Evolutionary conservation across 768 basidiomycete genomes (phyloP), one percentile per base, ranked within the genome.

Genomic region (Calvatia gigantea): DNA sequence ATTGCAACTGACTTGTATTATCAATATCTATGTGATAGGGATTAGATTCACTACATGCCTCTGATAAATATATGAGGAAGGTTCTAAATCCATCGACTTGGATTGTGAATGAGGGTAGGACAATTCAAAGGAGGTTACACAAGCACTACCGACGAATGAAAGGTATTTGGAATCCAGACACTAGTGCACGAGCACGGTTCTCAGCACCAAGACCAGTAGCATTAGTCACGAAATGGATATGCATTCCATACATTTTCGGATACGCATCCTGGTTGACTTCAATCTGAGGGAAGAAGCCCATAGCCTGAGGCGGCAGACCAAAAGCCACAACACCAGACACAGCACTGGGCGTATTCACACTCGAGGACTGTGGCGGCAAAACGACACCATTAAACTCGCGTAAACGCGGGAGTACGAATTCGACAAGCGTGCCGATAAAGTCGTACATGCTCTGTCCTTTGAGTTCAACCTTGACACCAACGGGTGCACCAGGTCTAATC

Each of bases 371-470:
- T 4, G 86, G 81, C n/a, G 92, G 91, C 17, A 99, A 75, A 3
- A 82, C 69, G 60, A 99, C 66, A 27, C 96, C 97, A 9, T 79
- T 76, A 74, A 94, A 99, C 65, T 98, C 95, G 64, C 94, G 83
- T 50, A 97, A 70, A 19, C 96, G 85, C 1, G 96, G 96, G n/a
- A 98, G 75, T 56, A 99, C 96, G 65, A 98, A 97, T 65, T 98
- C 94, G 64, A 86, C 83, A 63, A 99, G 81, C 6, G 84, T 86
- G 54, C 84, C 84, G 54, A 98, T 75, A 71, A 98, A 98, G 63
- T 92, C 89, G 75, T 92, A 98, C 95, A 98, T 98, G 62, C 87
- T 84, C 45, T 89, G 85, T 12, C 95, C 95, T 66, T 84, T 86
- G 62, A 99, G 73, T 67, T 91, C 91, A 58, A 98, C 93, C 74